phyloP scores from a whole-genome alignment of 139 green algal species.

The Raphidocelis subcapitata region DNA sequence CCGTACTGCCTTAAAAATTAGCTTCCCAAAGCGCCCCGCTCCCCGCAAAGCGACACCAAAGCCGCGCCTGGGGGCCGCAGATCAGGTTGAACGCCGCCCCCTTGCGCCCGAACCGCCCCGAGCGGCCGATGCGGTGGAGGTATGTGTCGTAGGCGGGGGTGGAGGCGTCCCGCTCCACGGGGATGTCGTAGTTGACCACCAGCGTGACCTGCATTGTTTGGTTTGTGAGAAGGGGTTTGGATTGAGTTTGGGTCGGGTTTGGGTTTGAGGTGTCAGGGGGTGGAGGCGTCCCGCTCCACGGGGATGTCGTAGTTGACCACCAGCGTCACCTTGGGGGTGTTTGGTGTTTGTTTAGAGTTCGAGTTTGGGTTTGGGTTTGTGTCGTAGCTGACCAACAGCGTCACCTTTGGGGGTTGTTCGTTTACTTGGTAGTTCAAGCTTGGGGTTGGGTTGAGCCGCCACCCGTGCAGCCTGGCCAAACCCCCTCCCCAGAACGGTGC shows the following conservation, averaged over 20 bases:
- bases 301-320: conserved; percentile 99
- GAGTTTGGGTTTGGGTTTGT: too few species aligned
- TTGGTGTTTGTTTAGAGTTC: too few species aligned
- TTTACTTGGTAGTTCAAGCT: too few species aligned
- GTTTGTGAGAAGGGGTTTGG: too few species aligned
- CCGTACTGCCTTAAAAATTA: background rate
- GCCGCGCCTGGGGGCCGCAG: conserved; percentile 13
- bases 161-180: conserved; percentile 74
- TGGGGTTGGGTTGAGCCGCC: too few species aligned
- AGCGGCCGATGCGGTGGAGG: conserved; percentile 96
- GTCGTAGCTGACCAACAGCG: too few species aligned
- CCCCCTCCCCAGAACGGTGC: too few species aligned
- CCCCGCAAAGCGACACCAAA: background rate
- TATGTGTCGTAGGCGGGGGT: conserved; percentile 96
- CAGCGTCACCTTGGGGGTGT: conserved; percentile 86
- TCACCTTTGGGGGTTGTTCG: too few species aligned
- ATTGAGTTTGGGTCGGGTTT: too few species aligned
- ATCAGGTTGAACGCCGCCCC: conserved; percentile 95
- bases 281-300: conserved; percentile 72
- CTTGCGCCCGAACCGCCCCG: conserved; percentile 94
- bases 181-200: conserved; percentile 98
- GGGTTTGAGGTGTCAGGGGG: too few species aligned
- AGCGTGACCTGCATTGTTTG: conserved; percentile 82
- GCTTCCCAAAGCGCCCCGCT: background rate
- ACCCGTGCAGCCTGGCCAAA: too few species aligned